Evolutionary conservation across 371 early-diverging fungal genomes (phyloP), one percentile per base, ranked within the genome.

Genomic region (Rhizopus stolonifer): DNA sequence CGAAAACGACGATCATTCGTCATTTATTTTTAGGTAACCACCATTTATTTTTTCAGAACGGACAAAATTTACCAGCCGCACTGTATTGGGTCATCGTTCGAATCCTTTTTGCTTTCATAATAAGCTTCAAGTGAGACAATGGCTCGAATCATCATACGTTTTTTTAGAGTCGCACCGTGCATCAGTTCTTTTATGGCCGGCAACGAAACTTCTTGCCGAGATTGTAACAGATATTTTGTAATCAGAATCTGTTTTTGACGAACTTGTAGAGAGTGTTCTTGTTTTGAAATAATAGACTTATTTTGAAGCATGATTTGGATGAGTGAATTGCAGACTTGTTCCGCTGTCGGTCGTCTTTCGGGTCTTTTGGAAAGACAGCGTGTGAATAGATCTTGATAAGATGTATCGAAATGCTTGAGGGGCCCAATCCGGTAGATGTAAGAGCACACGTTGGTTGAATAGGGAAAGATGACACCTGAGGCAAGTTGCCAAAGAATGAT

Each of bases 401-500:
- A 38, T 9, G 44, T 32, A 25, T 52, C 38, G 10, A 52, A 34
- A 4, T 43, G 32, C 19, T 40, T 29, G 15, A 49, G 13, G 3
- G 61, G 56, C 10, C 56, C 60, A 26, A 76, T 62, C n/a, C 60
- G 60, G 49, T 66, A 72, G 0, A 70, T 52, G 10, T 40, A 26
- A 1, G 65, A 64, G 32, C 60, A 67, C 1, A 72, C 56, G 29
- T 57, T 21, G 7, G 53, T 56, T 13, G 60, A 52, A 10, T 50
- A 58, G 1, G 77, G 77, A 29, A 76, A 76, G 21, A 72, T 64
- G 31, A 76, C 58, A 9, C 77, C 72, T 3, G 72, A 65, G 13
- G 62, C 63, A 4, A 76, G 54, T 48, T 76, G 77, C 77, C 77
- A 76, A 0, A 76, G 49, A 2, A 76, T 70, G 26, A 76, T 65